Base-by-base conservation (phyloP, 208 protist species). In the Crithidia bombi region DNA sequence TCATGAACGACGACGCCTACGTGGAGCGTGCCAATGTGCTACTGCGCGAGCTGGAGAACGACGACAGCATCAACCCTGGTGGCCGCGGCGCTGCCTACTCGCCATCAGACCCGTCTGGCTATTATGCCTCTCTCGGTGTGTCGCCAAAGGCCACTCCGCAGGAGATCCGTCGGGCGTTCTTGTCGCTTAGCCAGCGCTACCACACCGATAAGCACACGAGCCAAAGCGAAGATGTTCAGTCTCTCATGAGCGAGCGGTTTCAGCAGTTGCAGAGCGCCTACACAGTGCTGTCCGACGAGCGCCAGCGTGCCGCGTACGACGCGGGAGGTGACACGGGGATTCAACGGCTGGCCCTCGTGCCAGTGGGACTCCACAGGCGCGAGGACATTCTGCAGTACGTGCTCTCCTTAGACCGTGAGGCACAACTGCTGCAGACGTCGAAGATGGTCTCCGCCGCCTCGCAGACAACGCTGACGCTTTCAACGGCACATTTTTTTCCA, bases 201-300 rank as follows among this genome's bases (percentile, higher is more conserved):
- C 92, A 97, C 77, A 92, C 88, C 4, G 92, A 97, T 70, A 96
- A 93, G 58, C 87, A 94, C 77, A 51, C 43, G 17, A 78, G 50
- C 19, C 72, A 84, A 39, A 58, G 69, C 12, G 66, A 73, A 5
- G 80, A 66, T 25, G 49, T 82, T 26, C 81, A 87, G 61, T 65
- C 78, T 2, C 57, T 84, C 15, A 96, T 96, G 91, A 90, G 87
- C 54, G 79, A 81, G 4, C 80, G 91, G 36, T 96, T 96, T 62
- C 79, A 91, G 73, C 62, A 91, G 41, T 78, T 96, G 26, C 77
- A 90, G 65, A 83, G 89, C 23, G 91, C 91, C 25, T 96, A 96
- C 73, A 65, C 73, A 41, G 83, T 94, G 23, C 79, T 96, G 12
- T 93, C 85, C 0, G 87, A 94, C 49, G 79, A 83, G 56, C 79